Conservation (phyloP, 2,329 filamentous ascomycete genomes). For the Hysterium pulicare region DNA sequence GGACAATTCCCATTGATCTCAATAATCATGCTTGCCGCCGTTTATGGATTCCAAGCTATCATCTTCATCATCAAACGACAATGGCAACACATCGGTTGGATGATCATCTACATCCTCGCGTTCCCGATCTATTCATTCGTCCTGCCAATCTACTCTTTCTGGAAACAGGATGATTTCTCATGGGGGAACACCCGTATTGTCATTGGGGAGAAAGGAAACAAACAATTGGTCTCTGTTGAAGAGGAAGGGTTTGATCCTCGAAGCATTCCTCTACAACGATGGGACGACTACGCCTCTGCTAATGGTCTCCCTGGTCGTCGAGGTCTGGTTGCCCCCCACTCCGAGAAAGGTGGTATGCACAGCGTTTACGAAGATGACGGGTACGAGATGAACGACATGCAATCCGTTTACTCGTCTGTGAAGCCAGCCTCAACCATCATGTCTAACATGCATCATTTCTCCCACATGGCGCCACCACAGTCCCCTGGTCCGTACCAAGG, state of each 20-base stretch:
- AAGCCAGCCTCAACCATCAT: slow-evolving; percentile 82
- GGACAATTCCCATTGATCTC: slow-evolving; percentile 84
- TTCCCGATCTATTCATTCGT: slow-evolving; percentile 92
- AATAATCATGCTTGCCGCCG: slow-evolving; percentile 80
- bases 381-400: slow-evolving; percentile 99
- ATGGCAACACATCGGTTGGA: slow-evolving; percentile 99
- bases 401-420: slow-evolving; percentile 90
- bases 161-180: slow-evolving; percentile 98
- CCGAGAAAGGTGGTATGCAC: slow-evolving; percentile 57
- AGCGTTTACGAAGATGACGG: slow-evolving; percentile 66
- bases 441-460: slow-evolving; percentile 70
- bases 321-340: slow-evolving; percentile 51
- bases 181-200: slow-evolving; percentile 99
- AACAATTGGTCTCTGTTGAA: slow-evolving; percentile 80
- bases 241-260: slow-evolving; percentile 85
- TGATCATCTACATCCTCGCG: slow-evolving; percentile 97
- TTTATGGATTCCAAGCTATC: slow-evolving; percentile 92
- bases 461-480: slow-evolving; percentile 70
- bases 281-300: slow-evolving; percentile 88
- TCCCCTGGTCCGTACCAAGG: slow-evolving; percentile 70
- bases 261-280: slow-evolving; percentile 88
- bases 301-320: slow-evolving; percentile 92
- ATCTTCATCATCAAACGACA: slow-evolving; percentile 97
- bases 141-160: slow-evolving; percentile 95
- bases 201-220: slow-evolving; percentile 86